A percentile compares a stretch with the other conserved stretches of the same genome.
Evolutionary conservation across 257 asterid species (phyloP).

Genomic region (Osmanthus fragrans): DNA sequence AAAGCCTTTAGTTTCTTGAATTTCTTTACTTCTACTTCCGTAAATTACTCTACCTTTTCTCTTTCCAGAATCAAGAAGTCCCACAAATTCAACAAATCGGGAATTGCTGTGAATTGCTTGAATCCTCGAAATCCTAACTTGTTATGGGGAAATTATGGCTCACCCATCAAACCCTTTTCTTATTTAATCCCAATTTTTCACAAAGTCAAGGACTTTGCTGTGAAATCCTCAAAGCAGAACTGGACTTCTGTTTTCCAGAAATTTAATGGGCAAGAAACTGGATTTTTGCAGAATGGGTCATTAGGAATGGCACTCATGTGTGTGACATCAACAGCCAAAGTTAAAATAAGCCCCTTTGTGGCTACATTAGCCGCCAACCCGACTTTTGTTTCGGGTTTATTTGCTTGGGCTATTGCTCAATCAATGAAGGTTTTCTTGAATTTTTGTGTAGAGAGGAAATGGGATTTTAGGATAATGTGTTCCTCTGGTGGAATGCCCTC

Average conservation of each 20-base stretch:
- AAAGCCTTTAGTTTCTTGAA: slow-evolving; percentile 28
- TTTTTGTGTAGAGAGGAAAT: slow-evolving; percentile 74
- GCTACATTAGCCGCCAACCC: slow-evolving; percentile 79
- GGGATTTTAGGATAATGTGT: slow-evolving; percentile 76
- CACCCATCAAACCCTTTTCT: slow-evolving; percentile 48
- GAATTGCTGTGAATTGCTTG: slow-evolving; percentile 22
- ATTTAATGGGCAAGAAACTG: slow-evolving; percentile 22
- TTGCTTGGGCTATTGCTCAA: slow-evolving; percentile 74
- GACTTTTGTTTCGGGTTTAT: slow-evolving; percentile 71
- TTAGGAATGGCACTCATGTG: slow-evolving; percentile 72
- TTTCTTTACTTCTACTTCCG: slow-evolving; percentile 22
- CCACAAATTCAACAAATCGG: slow-evolving; percentile 25
- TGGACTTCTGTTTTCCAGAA: slow-evolving; percentile 34
- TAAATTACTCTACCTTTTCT: slow-evolving; percentile 23
- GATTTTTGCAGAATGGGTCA: slow-evolving; percentile 52
- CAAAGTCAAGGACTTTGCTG: slow-evolving; percentile 43
- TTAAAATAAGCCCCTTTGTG: slow-evolving; percentile 76
- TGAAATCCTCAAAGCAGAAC: slow-evolving; percentile 38
- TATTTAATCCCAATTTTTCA: slow-evolving; percentile 48
- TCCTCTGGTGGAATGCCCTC: slow-evolving; percentile 95
- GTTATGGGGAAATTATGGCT: slow-evolving; percentile 34
- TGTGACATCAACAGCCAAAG: slow-evolving; percentile 75
- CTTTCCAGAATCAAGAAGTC: slow-evolving; percentile 27
- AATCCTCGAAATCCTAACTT: slow-evolving; percentile 41
- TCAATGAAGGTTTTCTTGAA: slow-evolving; percentile 75